phyloP scores from a whole-genome alignment of 2,329 filamentous ascomycete species.

The Phaeosphaeria sp. region DNA sequence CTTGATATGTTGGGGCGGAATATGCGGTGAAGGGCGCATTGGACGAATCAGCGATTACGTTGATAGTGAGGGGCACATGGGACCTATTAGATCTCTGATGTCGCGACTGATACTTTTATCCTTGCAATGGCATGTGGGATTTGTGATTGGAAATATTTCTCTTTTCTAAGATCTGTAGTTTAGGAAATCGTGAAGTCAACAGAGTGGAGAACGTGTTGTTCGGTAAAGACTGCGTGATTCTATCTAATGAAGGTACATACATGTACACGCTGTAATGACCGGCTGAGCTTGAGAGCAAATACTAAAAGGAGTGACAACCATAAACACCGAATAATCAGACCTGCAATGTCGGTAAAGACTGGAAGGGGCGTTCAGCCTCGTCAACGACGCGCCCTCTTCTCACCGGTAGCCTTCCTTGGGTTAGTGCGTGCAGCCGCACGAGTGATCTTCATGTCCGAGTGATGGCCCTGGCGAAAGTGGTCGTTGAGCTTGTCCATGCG shows the following conservation, averaged over 20 bases:
- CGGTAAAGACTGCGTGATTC: not conserved
- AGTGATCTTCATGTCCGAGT: not conserved
- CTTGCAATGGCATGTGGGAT: no score
- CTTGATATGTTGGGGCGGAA: no score
- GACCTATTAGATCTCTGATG: no score
- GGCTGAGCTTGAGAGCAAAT: not conserved
- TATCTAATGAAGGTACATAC: not conserved
- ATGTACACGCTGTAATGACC: not conserved
- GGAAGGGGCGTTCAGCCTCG: conserved; percentile 6
- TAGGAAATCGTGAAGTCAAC: no score
- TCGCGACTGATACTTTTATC: no score
- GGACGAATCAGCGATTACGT: not conserved
- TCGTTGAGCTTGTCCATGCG: conserved; percentile 10
- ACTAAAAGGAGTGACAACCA: not conserved
- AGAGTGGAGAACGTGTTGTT: not conserved
- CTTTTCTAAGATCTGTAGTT: no score
- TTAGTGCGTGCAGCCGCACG: not conserved
- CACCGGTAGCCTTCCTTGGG: not conserved
- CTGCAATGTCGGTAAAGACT: not conserved
- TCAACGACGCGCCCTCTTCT: not conserved
- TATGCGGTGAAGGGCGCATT: not conserved
- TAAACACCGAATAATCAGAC: not conserved
- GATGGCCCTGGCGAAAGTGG: conserved; percentile 6
- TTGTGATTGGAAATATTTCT: no score
- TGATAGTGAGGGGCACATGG: not conserved